Evolutionary conservation across 2,329 filamentous ascomycete genomes (phyloP).

Genomic region (Rutstroemia sp.): DNA sequence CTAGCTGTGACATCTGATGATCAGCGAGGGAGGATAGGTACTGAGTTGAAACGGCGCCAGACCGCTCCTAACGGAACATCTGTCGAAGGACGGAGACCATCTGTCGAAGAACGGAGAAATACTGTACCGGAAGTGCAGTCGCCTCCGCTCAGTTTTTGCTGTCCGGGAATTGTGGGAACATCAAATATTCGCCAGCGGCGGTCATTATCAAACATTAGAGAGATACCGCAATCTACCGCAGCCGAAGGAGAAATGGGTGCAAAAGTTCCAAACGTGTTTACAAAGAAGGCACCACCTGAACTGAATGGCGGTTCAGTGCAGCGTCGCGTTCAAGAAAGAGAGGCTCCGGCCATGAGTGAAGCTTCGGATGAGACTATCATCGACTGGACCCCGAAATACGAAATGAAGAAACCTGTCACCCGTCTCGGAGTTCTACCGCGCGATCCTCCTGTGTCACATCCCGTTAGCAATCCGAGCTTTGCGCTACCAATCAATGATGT

Average conservation of each 20-base stretch:
- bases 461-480: neutral
- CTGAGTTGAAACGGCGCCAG: neutral
- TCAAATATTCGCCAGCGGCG: neutral
- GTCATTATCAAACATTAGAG: neutral
- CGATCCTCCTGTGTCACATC: neutral
- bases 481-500: no score
- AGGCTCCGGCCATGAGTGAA: slow-evolving; percentile 12
- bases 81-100: neutral
- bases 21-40: slow-evolving; percentile 22
- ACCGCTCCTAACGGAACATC: neutral
- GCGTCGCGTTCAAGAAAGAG: neutral
- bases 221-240: slow-evolving; percentile 11
- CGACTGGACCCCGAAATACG: slow-evolving; percentile 18
- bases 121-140: slow-evolving; percentile 6
- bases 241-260: slow-evolving; percentile 15
- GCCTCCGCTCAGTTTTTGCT: neutral
- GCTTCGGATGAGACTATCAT: slow-evolving; percentile 19
- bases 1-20: slow-evolving; percentile 49
- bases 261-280: slow-evolving; percentile 4
- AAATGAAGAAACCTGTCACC: slow-evolving; percentile 1
- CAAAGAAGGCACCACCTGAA: neutral
- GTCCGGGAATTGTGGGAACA: neutral
- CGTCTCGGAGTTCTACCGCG: neutral
- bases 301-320: neutral
- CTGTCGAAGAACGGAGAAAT: neutral